Evolutionary conservation across 108 stramenopile species (phyloP), one percentile per base, ranked within the genome.

Genomic region (Cyclotella atomus): DNA sequence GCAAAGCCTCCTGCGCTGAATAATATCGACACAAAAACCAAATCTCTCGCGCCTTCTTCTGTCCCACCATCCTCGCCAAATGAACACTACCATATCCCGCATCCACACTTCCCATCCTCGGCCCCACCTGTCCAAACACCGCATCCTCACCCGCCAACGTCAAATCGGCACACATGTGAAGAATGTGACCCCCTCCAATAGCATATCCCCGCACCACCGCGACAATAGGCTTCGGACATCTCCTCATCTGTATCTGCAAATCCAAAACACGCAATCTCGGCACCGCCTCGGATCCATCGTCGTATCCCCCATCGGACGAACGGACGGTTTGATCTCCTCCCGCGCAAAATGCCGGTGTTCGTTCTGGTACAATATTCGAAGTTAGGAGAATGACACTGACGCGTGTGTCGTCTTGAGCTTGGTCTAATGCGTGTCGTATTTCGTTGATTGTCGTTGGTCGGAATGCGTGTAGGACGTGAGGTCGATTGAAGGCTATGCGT

Each of bases 151-250:
- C 83, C 0, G 92, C 87, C 55, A 98, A 61, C 0, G 97, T 98
- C 54, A 98, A 65, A 70, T 98, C 97, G 27, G 86, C 82, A 34
- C 96, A 85, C 95, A 98, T 95, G 85, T 98, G 97, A 71, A 98
- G 61, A 36, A 98, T 93, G 81, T 98, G 97, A 5, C 97, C 97
- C 8, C 97, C 97, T 9, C 97, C 97, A 60, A 98, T 90, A 38
- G 96, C 94, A 74, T 98, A 98, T 4, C 97, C 97, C 43, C 89
- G 83, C 17, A 98, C 96, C 25, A 94, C 91, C 19, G 96, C 96
- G 41, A 98, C 77, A 63, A 98, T 93, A 19, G 97, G 97, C 79
- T 98, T 98, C 32, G 96, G 96, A 88, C 96, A 98, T 4, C 96
- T 91, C 25, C 95, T 81, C 96, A 98, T 96, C 69, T 93, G 90